Base-by-base conservation (phyloP, 1,284 basidiomycete species). In the Anthracocystis setariae region DNA sequence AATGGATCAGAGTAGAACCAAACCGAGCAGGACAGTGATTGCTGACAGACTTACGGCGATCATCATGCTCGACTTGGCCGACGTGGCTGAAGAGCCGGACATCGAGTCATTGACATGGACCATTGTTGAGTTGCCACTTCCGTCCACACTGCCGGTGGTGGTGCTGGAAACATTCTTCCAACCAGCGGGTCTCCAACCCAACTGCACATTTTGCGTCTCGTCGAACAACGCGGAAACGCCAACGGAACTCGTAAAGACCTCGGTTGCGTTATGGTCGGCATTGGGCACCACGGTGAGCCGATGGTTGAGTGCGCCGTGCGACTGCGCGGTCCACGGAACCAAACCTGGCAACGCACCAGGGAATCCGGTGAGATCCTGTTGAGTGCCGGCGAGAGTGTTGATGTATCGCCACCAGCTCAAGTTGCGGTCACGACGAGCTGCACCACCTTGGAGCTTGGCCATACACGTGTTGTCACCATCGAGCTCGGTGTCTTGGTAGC, bases 401-500 rank as follows among this genome's bases (percentile, higher is more conserved):
- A 81, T 49, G 67, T 81, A 81, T 12, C 73, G 47, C 78, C 78
- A 82, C 75, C 79, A 82, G 43, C 54, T 59, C 8, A 81, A 52
- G 57, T 79, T 81, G 21, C 81, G 76, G 60, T 81, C 77, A 15
- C 79, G 64, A 5, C 81, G 64, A 13, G 73, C 68, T 2, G 40
- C 60, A n/a, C 80, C 80, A 23, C 80, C 80, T 46, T 79, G 80
- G 12, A 80, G 62, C 20, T 71, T 57, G 24, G 79, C 81, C 78
- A 79, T 79, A 55, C 81, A 81, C n/a, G 73, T 72, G 24, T 76
- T 70, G 61, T 82, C 81, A 18, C 81, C 81, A 46, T 64, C 69
- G 3, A 63, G 24, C n/a, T 48, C 20, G 2, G 63, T 65, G 46
- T 82, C 81, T 40, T 78, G 61, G 33, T 74, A 73, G 0, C 78